Base-by-base conservation (phyloP, 2,329 filamentous ascomycete genomes). In the Scedosporium dehoogii region DNA sequence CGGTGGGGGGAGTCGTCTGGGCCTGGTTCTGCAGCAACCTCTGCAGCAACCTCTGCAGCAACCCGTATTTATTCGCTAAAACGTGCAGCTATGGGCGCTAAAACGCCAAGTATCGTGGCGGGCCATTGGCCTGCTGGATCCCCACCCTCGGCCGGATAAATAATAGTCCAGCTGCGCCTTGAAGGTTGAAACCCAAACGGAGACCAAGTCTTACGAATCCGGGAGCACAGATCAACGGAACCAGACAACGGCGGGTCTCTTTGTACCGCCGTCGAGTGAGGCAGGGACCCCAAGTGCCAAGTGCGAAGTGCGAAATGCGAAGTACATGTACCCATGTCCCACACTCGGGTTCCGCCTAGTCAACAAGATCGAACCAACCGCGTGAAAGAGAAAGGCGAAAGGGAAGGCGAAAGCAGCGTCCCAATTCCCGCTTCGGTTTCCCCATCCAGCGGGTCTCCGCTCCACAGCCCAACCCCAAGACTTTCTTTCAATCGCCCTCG, bases 61-160 rank as follows among this genome's bases (percentile, higher is more conserved):
- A 14, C 51, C 51, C 51, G 51, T 55, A 55, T 55, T 55, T 55
- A 55, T 55, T 55, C 51, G 51, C 51, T 55, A 55, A 55, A 48
- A 55, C 51, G 4, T 55, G 51, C 51, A 55, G 51, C 21, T 1
- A 48, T 27, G 23, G 51, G 51, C 51, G 51, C 51, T 55, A 55
- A 55, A 55, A 55, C 51, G 7, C n/a, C 21, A 7, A n/a, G 29
- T 2, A 5, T 27, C 12, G 51, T 14, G 23, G 23, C 51, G 51
- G 4, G 18, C 51, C 51, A 55, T 55, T 55, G 51, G 51, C 21
- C 10, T 14, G 23, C 10, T 14, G 23, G 51, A 14, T 55, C 18
- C n/a, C 18, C 9, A 3, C n/a, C 12, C 6, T 14, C 23, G 12
- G n/a, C 14, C 51, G 51, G 51, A 55, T 55, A 55, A 55, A 23